Evolutionary conservation across 2,329 filamentous ascomycete genomes (phyloP).

Genomic region (Penicillium sp.): DNA sequence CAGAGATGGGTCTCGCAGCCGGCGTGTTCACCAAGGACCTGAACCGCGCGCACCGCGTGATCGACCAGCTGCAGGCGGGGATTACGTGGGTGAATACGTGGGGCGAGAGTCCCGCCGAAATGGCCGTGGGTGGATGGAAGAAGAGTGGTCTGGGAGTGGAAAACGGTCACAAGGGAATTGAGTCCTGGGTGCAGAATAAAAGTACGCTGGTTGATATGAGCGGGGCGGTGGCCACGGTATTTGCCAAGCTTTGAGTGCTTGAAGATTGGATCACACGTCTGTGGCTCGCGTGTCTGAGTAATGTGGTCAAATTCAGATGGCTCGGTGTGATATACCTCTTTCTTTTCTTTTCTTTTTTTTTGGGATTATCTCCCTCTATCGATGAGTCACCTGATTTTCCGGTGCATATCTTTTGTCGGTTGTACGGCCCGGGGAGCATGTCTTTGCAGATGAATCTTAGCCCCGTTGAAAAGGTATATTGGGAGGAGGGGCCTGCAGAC

Average conservation of each 20-base stretch:
- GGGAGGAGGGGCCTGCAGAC: too few relatives aligned
- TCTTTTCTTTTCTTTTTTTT: too few relatives aligned
- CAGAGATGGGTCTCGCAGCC: slow-evolving; percentile 71
- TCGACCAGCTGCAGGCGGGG: slow-evolving; percentile 67
- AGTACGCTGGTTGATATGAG: slow-evolving; percentile 81
- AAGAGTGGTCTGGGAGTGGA: slow-evolving; percentile 81
- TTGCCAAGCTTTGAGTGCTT: slow-evolving; percentile 58
- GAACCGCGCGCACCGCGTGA: slow-evolving; percentile 64
- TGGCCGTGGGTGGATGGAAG: slow-evolving; percentile 91
- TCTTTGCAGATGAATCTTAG: too few relatives aligned
- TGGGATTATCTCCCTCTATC: too few relatives aligned
- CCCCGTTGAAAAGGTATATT: too few relatives aligned
- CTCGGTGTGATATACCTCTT: too few relatives aligned
- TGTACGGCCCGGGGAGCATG: too few relatives aligned
- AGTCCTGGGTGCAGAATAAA: slow-evolving; percentile 80
- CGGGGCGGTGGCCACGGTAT: slow-evolving; percentile 64
- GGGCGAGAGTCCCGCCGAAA: slow-evolving; percentile 88
- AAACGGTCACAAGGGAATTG: slow-evolving; percentile 72
- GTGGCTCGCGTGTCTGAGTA: too few relatives aligned
- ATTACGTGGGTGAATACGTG: slow-evolving; percentile 93
- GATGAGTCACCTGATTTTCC: too few relatives aligned
- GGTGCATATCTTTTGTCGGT: too few relatives aligned
- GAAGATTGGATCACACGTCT: neutral
- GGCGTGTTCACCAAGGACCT: slow-evolving; percentile 76
- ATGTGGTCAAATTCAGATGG: too few relatives aligned